These are phyloP conservation scores for Pythium oligandrum DNA, from an alignment of 352 stramenopile species.

Conservation along the genomic window DNA sequence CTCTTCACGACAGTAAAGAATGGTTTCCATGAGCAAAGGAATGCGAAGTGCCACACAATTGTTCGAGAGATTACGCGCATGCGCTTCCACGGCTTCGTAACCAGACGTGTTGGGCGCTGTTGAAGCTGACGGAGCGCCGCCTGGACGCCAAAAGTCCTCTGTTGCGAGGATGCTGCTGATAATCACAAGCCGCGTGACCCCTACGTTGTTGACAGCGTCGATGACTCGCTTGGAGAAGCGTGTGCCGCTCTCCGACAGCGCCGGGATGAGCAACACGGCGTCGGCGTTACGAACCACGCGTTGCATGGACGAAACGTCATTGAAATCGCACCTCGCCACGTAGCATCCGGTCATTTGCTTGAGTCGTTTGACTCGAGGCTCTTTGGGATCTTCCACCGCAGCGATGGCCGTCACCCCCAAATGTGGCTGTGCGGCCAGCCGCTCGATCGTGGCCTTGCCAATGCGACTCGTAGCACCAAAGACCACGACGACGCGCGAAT, in stretches of 20 bases:
- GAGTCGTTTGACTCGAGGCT: conserved; percentile 40
- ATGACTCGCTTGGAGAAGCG: conserved; percentile 65
- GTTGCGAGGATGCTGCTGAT: conserved; percentile 61
- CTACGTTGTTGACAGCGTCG: conserved; percentile 40
- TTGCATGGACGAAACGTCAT: conserved; percentile 34
- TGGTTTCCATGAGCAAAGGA: conserved; percentile 70
- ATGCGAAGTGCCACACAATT: conserved; percentile 62
- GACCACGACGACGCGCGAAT: conserved; percentile 59
- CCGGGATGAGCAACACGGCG: conserved; percentile 57
- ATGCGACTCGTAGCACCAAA: conserved; percentile 72
- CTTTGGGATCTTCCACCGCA: conserved; percentile 50
- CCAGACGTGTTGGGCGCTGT: conserved; percentile 17
- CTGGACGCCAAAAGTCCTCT: conserved; percentile 24
- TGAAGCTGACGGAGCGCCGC: conserved; percentile 9
- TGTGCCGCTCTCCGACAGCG: conserved; percentile 49
- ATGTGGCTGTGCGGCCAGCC: conserved; percentile 31
- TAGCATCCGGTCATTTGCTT: conserved; percentile 53
- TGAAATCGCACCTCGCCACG: conserved; percentile 55
- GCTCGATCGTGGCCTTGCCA: conserved; percentile 48
- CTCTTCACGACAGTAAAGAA: conserved; percentile 72
- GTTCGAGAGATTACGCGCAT: conserved; percentile 34
- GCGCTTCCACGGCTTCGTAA: conserved; percentile 64
- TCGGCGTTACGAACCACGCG: conserved; percentile 66
- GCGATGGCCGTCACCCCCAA: conserved; percentile 46
- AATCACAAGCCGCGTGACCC: conserved; percentile 51